Percentiles rank a stretch among this genome's conserved stretches.
phyloP scores from a whole-genome alignment of 331 rosid genomes.

The Pyracantha coccinea region DNA sequence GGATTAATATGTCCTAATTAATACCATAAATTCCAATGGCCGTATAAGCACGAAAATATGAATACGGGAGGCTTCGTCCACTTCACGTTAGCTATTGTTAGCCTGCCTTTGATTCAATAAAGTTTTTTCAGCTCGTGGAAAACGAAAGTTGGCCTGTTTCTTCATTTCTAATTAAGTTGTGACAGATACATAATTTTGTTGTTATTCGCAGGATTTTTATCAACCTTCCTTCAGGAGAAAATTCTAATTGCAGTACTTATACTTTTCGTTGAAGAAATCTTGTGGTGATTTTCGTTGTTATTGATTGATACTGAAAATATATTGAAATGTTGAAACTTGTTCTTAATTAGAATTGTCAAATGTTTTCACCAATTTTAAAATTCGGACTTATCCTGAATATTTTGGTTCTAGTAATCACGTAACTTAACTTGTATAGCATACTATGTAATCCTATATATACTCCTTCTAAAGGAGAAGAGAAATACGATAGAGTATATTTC shows the following conservation, averaged over 20 bases:
- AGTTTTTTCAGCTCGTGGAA: conserved; percentile 4
- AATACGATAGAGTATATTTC: no score
- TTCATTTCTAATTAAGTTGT: neutral
- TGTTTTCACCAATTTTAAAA: neutral
- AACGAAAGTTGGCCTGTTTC: neutral
- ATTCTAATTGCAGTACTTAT: neutral
- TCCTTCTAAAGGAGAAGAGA: no score
- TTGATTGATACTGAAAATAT: neutral
- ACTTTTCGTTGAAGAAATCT: neutral
- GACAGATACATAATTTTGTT: neutral
- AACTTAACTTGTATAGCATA: no score
- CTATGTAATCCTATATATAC: no score
- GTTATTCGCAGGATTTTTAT: neutral
- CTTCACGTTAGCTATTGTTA: neutral
- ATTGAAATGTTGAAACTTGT: neutral
- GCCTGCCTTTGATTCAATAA: neutral
- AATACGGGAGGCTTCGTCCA: neutral
- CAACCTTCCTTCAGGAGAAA: neutral
- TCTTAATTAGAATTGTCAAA: neutral
- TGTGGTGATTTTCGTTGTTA: neutral
- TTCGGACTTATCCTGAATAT: neutral
- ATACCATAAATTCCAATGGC: neutral
- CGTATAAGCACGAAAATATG: neutral
- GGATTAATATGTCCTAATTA: no score
- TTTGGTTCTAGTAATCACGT: no score